phyloP scores from a whole-genome alignment of 805 yeast genomes.

The Metschnikowia chrysomelidarum region DNA sequence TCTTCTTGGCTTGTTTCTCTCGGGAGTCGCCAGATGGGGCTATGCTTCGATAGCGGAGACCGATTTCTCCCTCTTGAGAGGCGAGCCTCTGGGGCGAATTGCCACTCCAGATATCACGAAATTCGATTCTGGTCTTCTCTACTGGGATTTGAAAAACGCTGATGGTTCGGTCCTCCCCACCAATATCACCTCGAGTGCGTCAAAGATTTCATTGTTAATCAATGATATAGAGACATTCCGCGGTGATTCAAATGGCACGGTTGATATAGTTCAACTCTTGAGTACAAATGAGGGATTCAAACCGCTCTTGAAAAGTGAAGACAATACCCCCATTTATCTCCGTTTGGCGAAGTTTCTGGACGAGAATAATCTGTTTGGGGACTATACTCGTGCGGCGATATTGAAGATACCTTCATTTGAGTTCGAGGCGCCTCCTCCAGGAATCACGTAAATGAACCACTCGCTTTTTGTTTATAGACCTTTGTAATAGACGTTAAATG shows the following conservation, averaged over 20 bases:
- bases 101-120: conserved; percentile 50
- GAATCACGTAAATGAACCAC: conserved; percentile 44
- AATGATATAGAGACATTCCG: conserved; percentile 78
- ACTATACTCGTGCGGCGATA: conserved; percentile 63
- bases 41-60: conserved; percentile 88
- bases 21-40: conserved; percentile 93
- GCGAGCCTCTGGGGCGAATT: conserved; percentile 62
- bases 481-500: too few relatives aligned
- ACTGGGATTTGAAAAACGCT: conserved; percentile 31
- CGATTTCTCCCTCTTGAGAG: conserved; percentile 58
- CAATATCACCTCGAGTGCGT: conserved; percentile 24
- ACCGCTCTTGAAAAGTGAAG: conserved; percentile 23
- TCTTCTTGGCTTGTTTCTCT: conserved; percentile 71
- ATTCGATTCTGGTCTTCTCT: conserved; percentile 32
- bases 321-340: conserved; percentile 44
- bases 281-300: conserved; percentile 15
- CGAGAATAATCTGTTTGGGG: conserved; percentile 44
- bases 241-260: conserved; percentile 43
- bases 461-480: too few relatives aligned
- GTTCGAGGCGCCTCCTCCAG: conserved; percentile 50
- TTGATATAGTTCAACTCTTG: conserved; percentile 34
- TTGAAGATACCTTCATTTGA: conserved; percentile 60
- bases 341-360: conserved; percentile 54
- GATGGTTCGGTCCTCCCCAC: conserved; percentile 15
- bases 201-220: conserved; percentile 60